Evolutionary conservation across 345 rosid genomes (phyloP).

Genomic region (Salix udensis): DNA sequence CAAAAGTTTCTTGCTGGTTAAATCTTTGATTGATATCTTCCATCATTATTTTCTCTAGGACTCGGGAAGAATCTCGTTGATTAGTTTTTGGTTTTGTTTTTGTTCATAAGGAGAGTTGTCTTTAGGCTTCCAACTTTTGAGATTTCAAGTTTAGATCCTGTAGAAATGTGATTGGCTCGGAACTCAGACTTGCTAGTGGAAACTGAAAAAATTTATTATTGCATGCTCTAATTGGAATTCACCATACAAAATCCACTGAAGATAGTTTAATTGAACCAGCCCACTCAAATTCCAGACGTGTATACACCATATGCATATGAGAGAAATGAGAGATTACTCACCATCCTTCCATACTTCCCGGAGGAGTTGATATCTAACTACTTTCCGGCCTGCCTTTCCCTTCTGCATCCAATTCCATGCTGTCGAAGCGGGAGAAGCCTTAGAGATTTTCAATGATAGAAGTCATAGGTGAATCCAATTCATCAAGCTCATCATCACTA

Average conservation of each 20-base stretch:
- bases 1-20: no score
- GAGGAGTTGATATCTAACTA: slow-evolving; percentile 42
- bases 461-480: slow-evolving; percentile 63
- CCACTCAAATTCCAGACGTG: neutral
- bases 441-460: slow-evolving; percentile 47
- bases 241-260: slow-evolving; percentile 1
- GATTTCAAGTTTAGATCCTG: neutral
- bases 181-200: neutral
- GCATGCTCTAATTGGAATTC: neutral
- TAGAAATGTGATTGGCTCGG: neutral
- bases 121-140: neutral
- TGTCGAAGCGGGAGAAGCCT: slow-evolving; percentile 14
- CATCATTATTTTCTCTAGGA: neutral
- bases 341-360: slow-evolving; percentile 65
- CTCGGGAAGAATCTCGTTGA: neutral
- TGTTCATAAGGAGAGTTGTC: neutral
- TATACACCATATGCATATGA: neutral
- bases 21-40: neutral
- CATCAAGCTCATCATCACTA: slow-evolving; percentile 87
- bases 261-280: neutral
- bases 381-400: slow-evolving; percentile 13
- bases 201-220: neutral
- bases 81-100: neutral
- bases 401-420: slow-evolving; percentile 10
- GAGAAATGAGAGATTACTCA: slow-evolving; percentile 23